Base-by-base conservation (phyloP, 2,329 filamentous ascomycete genomes). In the Neofusicoccum sp. region DNA sequence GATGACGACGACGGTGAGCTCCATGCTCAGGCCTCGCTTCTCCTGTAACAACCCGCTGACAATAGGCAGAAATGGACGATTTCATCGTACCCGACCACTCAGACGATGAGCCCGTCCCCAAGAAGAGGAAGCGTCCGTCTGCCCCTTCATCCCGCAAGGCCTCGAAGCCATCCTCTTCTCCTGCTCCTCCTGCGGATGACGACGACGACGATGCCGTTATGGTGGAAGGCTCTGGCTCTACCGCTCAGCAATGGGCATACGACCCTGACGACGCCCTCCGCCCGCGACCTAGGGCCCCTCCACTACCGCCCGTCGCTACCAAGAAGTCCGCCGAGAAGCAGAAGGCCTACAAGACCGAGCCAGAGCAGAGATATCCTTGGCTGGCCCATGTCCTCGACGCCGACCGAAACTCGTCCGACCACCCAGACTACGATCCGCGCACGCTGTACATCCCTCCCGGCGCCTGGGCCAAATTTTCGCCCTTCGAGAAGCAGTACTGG, bases 401-500 rank as follows among this genome's bases (percentile, higher is more conserved):
- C 54, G 93, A 98, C 70, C 87, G 89, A 59, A 88, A 96, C 71
- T 85, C 89, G 0, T 85, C 86, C 0, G 89, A 85, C 8, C 87
- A 97, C 74, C 89, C 93, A 0, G 94, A 99, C 63, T 97, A 94
- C 70, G 93, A 99, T 70, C 92, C 92, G 7, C 85, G 92, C 22
- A 96, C 93, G 0, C 84, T 99, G n/a, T 97, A 89, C 75, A 90
- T 99, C 37, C 95, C 95, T 0, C 90, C 92, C 0, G 73, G 82
- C 37, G 92, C 92, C 0, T 96, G 89, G 88, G 79, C 80, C 34
- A 89, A 90, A 31, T 97, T 99, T 74, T 96, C 93, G 0, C 86
- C 94, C 0, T 99, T 99, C 67, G 95, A 99, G 78, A 96, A 93
- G 76, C 95, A 99, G 74, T 99, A 99, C 76, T 99, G 95, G 95